phyloP scores from a whole-genome alignment of 2,329 filamentous ascomycete genomes.

The Zopfia rhizophila region DNA sequence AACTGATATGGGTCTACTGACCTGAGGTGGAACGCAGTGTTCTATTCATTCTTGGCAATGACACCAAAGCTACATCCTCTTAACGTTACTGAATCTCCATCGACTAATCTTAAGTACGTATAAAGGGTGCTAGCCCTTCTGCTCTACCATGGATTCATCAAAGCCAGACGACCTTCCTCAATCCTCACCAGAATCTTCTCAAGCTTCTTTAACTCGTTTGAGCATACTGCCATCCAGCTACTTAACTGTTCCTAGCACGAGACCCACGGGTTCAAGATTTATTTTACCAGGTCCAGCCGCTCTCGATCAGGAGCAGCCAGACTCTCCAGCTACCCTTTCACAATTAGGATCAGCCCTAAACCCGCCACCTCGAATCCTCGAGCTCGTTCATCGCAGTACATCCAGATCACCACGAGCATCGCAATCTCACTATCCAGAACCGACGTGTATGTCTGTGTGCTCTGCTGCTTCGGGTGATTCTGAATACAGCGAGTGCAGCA shows the following conservation, averaged over 20 bases:
- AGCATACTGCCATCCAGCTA: constrained; percentile 25
- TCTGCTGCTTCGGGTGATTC: constrained; percentile 32
- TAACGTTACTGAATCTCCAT: not conserved
- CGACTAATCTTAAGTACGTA: constrained; percentile 22
- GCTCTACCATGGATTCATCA: constrained; percentile 20
- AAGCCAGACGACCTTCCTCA: constrained; percentile 15
- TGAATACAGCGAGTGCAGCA: constrained; percentile 35
- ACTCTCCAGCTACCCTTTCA: constrained; percentile 5
- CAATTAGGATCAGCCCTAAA: constrained; percentile 4
- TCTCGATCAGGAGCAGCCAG: constrained; percentile 14
- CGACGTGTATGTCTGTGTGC: constrained; percentile 33
- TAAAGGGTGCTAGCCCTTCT: constrained; percentile 19
- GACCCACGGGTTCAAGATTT: constrained; percentile 2
- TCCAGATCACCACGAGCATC: constrained; percentile 4
- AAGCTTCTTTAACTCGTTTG: constrained; percentile 12
- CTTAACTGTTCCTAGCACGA: constrained; percentile 27
- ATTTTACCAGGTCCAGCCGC: constrained; percentile 11
- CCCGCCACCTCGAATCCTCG: constrained; percentile 15
- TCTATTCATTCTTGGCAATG: constrained; percentile 8
- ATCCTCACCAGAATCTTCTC: constrained; percentile 21
- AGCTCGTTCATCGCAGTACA: constrained; percentile 3
- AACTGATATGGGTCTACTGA: constrained; percentile 8
- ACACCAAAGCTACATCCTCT: constrained; percentile 6
- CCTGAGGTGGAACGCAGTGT: constrained; percentile 7
- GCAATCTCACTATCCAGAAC: constrained; percentile 9